A percentile compares a stretch with the other conserved stretches of the same genome.
Conservation (phyloP, 352 stramenopile species). For the Phytopythium chamaehyphon region DNA sequence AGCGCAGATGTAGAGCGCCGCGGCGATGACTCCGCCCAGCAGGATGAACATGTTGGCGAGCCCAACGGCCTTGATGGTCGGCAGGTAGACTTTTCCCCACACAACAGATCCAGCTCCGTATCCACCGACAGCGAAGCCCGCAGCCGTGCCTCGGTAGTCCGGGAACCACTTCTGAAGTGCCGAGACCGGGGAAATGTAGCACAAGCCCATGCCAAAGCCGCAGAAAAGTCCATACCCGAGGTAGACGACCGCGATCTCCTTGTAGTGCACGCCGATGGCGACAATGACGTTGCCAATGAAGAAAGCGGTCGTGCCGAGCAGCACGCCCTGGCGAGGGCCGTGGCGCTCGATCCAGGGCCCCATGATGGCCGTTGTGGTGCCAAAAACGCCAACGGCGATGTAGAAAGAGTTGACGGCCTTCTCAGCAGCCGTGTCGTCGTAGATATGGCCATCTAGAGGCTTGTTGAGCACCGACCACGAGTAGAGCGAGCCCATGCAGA, state of each 20-base stretch:
- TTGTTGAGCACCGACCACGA: conserved; percentile 70
- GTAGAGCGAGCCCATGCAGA: conserved; percentile 71
- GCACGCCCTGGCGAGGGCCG: conserved; percentile 37
- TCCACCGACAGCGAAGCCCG: conserved; percentile 55
- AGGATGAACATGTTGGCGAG: conserved; percentile 46
- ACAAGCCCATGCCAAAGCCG: conserved; percentile 57
- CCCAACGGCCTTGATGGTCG: conserved; percentile 36
- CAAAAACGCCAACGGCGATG: conserved; percentile 57
- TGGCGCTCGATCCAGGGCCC: conserved; percentile 59
- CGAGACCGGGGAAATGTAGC: conserved; percentile 63
- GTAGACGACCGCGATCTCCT: conserved; percentile 53
- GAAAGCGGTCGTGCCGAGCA: conserved; percentile 38
- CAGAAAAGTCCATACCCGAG: conserved; percentile 65
- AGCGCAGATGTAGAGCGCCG: conserved; percentile 36
- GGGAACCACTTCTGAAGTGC: conserved; percentile 76
- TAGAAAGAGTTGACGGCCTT: conserved; percentile 67
- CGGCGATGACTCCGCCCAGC: conserved; percentile 37
- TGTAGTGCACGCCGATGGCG: conserved; percentile 44
- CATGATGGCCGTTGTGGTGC: conserved; percentile 45
- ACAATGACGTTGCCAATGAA: conserved; percentile 51
- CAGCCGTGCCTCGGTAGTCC: conserved; percentile 60
- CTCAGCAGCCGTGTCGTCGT: conserved; percentile 39
- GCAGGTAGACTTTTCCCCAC: conserved; percentile 58
- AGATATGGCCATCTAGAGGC: conserved; percentile 50
- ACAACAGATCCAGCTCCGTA: conserved; percentile 57